Base-by-base conservation (phyloP, 176 grass and related monocot genomes). In the Zoysia pacifica region DNA sequence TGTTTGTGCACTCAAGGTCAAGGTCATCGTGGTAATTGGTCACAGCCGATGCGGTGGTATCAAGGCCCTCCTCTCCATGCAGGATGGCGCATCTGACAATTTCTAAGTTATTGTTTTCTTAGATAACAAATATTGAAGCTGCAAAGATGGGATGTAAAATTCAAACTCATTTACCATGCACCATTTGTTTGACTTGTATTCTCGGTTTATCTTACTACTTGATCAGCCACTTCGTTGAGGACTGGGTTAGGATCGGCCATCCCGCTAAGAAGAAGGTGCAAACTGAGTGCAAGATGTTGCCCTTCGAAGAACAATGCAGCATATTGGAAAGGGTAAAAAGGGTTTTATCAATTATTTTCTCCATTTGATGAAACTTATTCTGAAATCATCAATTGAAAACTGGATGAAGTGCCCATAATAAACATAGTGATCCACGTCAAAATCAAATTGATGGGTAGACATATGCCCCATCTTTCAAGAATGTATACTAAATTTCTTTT, bases 11-110 rank as follows among this genome's bases (percentile, higher is more conserved):
- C 95, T 98, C 51, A 89, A 98, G 90, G 95, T 98, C 18, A 67
- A 90, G 81, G 68, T 58, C 79, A 87, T 98, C 36, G 86, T 89
- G 2, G 96, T 98, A 67, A 94, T 98, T 35, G 96, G 96, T 44
- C 96, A 98, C 90, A 98, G 96, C 84, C 80, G 85, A 40, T 98
- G 96, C 58, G 96, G 96, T 76, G 96, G 96, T 35, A 91, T 98
- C 67, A 94, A 91, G 86, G 96, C 90, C 3, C 96, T 98, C 50
- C 89, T 93, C 68, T 92, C 92, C 7, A 67, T 98, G 51, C 40
- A 87, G 55, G 90, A 93, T 2, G 92, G 90, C 44, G 90, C 87
- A 11, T 68, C 74, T 6, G 84, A 87, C 78, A 45, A 2, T 65
- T 94, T 87, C 92, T 98, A 89, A 89, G 88, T 67, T 0, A 12